These are phyloP conservation scores for Castanea mollissima DNA, from an alignment of 306 rosid species.

Conservation along the genomic window DNA sequence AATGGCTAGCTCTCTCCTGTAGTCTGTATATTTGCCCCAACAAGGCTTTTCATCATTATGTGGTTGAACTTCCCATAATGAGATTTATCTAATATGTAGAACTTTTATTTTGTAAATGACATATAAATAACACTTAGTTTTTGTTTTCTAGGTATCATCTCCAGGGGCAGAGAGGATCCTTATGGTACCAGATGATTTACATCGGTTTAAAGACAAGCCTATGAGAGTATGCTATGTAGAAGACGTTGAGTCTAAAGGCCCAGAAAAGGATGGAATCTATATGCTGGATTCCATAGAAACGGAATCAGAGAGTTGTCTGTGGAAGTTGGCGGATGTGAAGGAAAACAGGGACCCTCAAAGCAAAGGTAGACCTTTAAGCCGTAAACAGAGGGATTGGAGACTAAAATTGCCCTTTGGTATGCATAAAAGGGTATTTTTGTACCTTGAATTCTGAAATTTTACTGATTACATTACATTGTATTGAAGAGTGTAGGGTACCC, in stretches of 20 bases:
- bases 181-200: conserved; percentile 72
- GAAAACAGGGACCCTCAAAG: conserved; percentile 70
- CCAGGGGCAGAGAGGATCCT: conserved; percentile 90
- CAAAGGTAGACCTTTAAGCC: conserved; percentile 79
- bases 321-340: conserved; percentile 87
- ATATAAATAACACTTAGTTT: conserved; percentile 14
- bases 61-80: not conserved
- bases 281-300: conserved; percentile 58
- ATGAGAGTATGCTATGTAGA: conserved; percentile 65
- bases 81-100: conserved; percentile 18
- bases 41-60: conserved; percentile 14
- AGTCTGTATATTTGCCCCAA: not conserved
- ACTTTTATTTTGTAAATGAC: not conserved
- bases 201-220: conserved; percentile 74
- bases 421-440: conserved; percentile 69
- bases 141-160: conserved; percentile 67
- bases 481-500: no score
- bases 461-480: not conserved
- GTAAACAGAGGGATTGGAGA: conserved; percentile 90
- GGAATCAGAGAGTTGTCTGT: conserved; percentile 61
- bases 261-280: conserved; percentile 57
- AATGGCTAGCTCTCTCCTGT: conserved; percentile 3
- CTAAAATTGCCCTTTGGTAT: conserved; percentile 59
- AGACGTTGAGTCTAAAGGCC: conserved; percentile 40
- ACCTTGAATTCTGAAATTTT: conserved; percentile 46